Base-by-base conservation (phyloP, 1,139 yeast genomes). In the Candida sp. region DNA sequence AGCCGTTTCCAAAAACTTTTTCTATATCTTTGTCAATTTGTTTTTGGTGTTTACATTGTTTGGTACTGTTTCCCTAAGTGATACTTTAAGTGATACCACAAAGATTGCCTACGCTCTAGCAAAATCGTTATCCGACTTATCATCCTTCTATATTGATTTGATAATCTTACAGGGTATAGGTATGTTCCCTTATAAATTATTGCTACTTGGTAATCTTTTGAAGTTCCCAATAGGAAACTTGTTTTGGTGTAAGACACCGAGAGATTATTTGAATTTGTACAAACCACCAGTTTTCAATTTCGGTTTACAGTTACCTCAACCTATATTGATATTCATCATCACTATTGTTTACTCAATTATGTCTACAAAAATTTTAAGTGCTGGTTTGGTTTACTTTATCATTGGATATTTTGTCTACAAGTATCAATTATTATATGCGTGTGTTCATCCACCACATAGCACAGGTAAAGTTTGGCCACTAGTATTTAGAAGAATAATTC, bases 131-230 rank as follows among this genome's bases (percentile, higher is more conserved):
- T 75, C 82, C 52, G 78, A 81, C 39, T 73, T 87, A 43, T 84
- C 95, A 5, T 68, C 85, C 44, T 89, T 88, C 60, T 88, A 89
- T 62, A 90, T 86, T 41, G 95, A 88, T 60, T 73, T 88, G 61
- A 87, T 88, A 43, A 74, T 88, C 23, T 73, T 88, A 35, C 97
- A 88, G 61, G 96, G 96, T 0, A 63, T 88, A 35, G 95, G 93
- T 1, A 84, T 89, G 77, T 84, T 85, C 57, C 96, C 96, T 1
- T 81, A 87, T 49, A 79, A 87, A 45, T 64, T 88, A 33, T 66
- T 89, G 39, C 64, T 84, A 35, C 64, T 81, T 75, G 96, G 96
- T 1, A 85, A 86, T 49, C 62, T 73, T 39, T 50, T 73, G 29
- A 60, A 79, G 76, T 55, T 84, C 75, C 61, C 89, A 79, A 38